Base-by-base conservation (phyloP, 768 basidiomycete species). In the Chalciporus sphaerocephalus region DNA sequence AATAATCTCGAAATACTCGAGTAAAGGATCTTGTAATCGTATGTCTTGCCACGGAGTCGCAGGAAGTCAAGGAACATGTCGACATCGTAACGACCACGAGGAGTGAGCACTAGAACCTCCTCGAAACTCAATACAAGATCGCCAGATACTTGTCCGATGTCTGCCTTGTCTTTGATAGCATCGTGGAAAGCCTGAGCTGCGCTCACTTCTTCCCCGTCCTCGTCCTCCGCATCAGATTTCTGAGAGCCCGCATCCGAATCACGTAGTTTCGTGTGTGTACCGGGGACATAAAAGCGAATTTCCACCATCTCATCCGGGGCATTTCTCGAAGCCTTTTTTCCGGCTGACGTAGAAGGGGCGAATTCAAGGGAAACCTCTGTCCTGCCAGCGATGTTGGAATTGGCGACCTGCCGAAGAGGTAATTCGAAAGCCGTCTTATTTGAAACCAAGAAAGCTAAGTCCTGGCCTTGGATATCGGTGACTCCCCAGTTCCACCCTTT, bases 351-450 rank as follows among this genome's bases (percentile, higher is more conserved):
- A 17, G 76, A 69, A 40, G 73, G 68, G 22, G 79, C 72, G 61
- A 98, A 96, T 62, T 99, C 96, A n/a, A 99, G 81, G 0, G 96
- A 92, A n/a, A 99, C 96, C 64, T 99, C 96, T 9, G 92, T 94
- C 50, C 91, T 90, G 17, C 92, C 92, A 11, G 92, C 92, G 56
- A 98, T 97, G 69, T 97, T 97, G 37, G 96, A 96, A 67, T 99
- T 99, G 55, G 90, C 87, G 38, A 98, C 92, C 51, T 84, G 71
- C 25, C 75, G 70, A 25, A 98, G 73, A 5, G 96, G 93, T 6
- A 99, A 74, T 55, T 94, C 92, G 60, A 99, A 98, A 0, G 89
- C 76, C 1, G 85, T 83, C 67, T 85, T 89, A 44, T 89, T 90
- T 3, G 87, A 87, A 4, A 97, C 85, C 30, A 87, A 71, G 67